These are phyloP conservation scores for Cystobasidiaceae sp. DNA, from an alignment of 1,284 basidiomycete genomes.

Conservation along the genomic window DNA sequence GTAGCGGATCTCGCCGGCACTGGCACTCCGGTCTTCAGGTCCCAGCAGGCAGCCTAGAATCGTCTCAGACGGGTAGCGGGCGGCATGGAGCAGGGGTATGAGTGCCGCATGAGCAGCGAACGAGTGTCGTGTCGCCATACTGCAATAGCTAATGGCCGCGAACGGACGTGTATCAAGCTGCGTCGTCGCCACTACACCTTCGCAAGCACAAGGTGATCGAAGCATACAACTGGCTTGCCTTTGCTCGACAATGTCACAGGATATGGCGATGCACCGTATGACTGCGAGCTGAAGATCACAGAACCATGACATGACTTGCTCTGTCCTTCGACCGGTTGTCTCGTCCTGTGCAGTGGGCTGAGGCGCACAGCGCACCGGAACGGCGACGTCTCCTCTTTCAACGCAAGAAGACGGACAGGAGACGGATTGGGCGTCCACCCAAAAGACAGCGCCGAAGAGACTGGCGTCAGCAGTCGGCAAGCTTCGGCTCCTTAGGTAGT, in stretches of 20 bases:
- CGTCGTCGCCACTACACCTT: too few relatives aligned
- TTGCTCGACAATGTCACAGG: not conserved
- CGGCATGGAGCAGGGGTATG: constrained; percentile 64
- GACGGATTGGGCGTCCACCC: too few relatives aligned
- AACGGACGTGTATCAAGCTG: not conserved
- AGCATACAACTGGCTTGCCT: not conserved
- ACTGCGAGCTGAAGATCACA: not conserved
- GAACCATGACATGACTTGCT: too few relatives aligned
- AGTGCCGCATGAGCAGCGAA: constrained; percentile 52
- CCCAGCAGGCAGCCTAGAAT: constrained; percentile 49
- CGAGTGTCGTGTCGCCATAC: constrained; percentile 9
- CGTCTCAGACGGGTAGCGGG: constrained; percentile 50
- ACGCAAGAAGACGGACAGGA: too few relatives aligned
- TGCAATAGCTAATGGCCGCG: not conserved
- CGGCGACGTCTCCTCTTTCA: too few relatives aligned
- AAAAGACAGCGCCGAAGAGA: too few relatives aligned
- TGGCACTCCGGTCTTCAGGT: not conserved
- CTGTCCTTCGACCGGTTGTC: too few relatives aligned
- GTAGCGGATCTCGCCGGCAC: constrained; percentile 32
- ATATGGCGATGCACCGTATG: not conserved
- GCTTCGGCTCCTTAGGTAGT: too few relatives aligned
- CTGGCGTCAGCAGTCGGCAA: too few relatives aligned
- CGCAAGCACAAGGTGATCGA: not conserved
- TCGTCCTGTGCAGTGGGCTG: too few relatives aligned
- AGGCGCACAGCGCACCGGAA: too few relatives aligned